Conservation (phyloP, 495 filamentous ascomycete species). For the Neurospora tetrasperma region DNA sequence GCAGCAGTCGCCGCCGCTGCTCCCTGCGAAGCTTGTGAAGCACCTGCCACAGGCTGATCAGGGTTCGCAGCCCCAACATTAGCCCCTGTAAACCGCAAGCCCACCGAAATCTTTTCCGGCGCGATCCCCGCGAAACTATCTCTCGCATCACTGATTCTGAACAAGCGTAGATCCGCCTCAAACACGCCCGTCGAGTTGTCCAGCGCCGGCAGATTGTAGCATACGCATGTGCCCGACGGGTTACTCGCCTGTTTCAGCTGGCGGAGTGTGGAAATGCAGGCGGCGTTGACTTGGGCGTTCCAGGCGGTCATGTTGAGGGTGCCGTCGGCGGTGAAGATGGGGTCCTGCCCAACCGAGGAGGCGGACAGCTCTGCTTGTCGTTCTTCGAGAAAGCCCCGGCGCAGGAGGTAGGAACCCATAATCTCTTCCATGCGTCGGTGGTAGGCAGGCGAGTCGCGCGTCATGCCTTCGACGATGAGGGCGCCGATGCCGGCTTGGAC, state of each 20-base stretch:
- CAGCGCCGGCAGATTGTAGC: slow-evolving; percentile 61
- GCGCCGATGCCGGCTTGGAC: slow-evolving; percentile 18
- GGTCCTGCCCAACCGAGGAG: slow-evolving; percentile 2
- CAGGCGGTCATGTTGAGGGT: slow-evolving; percentile 36
- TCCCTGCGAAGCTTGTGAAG: no score
- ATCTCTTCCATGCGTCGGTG: slow-evolving; percentile 21
- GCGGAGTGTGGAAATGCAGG: slow-evolving; percentile 40
- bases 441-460: slow-evolving; percentile 9
- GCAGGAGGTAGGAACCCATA: slow-evolving; percentile 12
- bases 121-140: slow-evolving; percentile 49
- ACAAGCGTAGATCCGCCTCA: slow-evolving; percentile 60
- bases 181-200: slow-evolving; percentile 55
- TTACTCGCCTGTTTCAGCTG: slow-evolving; percentile 45
- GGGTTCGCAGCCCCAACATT: slow-evolving; percentile 24
- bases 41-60: slow-evolving; percentile 3
- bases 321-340: slow-evolving; percentile 21
- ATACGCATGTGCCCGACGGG: slow-evolving; percentile 62
- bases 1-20: background rate
- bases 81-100: slow-evolving; percentile 49
- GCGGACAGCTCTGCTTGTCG: slow-evolving; percentile 7
- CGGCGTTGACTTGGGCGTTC: slow-evolving; percentile 40
- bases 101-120: slow-evolving; percentile 44
- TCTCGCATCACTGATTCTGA: slow-evolving; percentile 46
- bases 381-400: slow-evolving; percentile 10
- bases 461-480: slow-evolving; percentile 19